Conservation (phyloP, 805 yeast species). For the Saturnispora dispora region DNA sequence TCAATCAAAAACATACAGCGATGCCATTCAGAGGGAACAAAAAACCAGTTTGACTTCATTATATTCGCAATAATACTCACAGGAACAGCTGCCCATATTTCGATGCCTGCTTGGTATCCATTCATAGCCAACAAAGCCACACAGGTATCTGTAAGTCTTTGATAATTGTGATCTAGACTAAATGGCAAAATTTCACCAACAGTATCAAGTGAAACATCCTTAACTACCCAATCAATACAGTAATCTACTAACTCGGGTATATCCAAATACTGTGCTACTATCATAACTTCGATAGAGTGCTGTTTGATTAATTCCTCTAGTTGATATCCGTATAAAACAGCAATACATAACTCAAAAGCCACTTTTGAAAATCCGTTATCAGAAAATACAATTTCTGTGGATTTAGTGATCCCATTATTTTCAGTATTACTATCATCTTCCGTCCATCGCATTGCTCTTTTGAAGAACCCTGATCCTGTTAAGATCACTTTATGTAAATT, state of each 20-base stretch:
- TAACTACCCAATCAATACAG: slow-evolving; percentile 7
- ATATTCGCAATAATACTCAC: slow-evolving; percentile 33
- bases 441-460: slow-evolving; percentile 39
- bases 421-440: slow-evolving; percentile 8
- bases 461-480: slow-evolving; percentile 39
- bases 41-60: slow-evolving; percentile 41
- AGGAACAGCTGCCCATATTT: slow-evolving; percentile 42
- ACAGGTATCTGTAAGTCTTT: slow-evolving; percentile 7
- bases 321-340: slow-evolving; percentile 37
- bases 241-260: slow-evolving; percentile 38
- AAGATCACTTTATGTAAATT: slow-evolving; percentile 38
- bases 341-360: slow-evolving; percentile 41
- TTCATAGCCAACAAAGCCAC: slow-evolving; percentile 29
- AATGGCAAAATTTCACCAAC: slow-evolving; percentile 5
- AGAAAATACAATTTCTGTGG: slow-evolving; percentile 16
- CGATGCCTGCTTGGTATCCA: slow-evolving; percentile 40
- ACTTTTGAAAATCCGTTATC: slow-evolving; percentile 34
- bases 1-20: slow-evolving; percentile 33
- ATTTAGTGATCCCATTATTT: background rate
- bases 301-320: slow-evolving; percentile 27
- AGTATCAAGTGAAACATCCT: background rate
- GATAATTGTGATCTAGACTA: slow-evolving; percentile 5
- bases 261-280: slow-evolving; percentile 41
- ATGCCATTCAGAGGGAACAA: slow-evolving; percentile 48
- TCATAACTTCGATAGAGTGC: slow-evolving; percentile 36